Conservation (phyloP, 805 yeast genomes). For the Lipomyces spencermartinsiae region DNA sequence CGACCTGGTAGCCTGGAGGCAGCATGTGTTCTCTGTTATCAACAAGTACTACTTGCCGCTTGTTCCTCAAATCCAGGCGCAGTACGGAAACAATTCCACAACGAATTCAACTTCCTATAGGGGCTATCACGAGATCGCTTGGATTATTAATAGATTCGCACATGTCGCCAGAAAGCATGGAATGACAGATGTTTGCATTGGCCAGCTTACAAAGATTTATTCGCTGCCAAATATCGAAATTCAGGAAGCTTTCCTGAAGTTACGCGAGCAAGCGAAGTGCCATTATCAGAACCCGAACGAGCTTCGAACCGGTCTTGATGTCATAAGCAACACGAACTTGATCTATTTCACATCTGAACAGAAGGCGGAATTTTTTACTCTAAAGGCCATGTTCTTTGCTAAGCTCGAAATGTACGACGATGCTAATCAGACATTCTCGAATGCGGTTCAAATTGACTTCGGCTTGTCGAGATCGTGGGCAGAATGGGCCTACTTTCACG, state of each 20-base stretch:
- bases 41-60: conserved; percentile 93
- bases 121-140: conserved; percentile 98
- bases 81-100: conserved; percentile 52
- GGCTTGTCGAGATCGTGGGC: conserved; percentile 99
- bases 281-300: conserved; percentile 93
- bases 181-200: conserved; percentile 95
- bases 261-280: conserved; percentile 97
- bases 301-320: conserved; percentile 93
- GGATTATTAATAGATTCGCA: conserved; percentile 98
- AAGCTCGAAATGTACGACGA: conserved; percentile 89
- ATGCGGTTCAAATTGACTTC: conserved; percentile 95
- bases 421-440: conserved; percentile 97
- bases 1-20: conserved; percentile 97
- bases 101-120: conserved; percentile 94
- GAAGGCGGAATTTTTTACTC: conserved; percentile 95
- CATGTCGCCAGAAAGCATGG: conserved; percentile 97
- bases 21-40: conserved; percentile 95
- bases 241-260: conserved; percentile 94
- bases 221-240: conserved; percentile 97
- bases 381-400: conserved; percentile 97
- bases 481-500: conserved; percentile 98
- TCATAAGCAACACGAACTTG: conserved; percentile 92
- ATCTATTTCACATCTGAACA: conserved; percentile 97
- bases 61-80: conserved; percentile 80
- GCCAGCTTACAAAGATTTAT: conserved; percentile 89